Base-by-base conservation (phyloP, 208 protist genomes). In the Wallacemonas sp. region DNA sequence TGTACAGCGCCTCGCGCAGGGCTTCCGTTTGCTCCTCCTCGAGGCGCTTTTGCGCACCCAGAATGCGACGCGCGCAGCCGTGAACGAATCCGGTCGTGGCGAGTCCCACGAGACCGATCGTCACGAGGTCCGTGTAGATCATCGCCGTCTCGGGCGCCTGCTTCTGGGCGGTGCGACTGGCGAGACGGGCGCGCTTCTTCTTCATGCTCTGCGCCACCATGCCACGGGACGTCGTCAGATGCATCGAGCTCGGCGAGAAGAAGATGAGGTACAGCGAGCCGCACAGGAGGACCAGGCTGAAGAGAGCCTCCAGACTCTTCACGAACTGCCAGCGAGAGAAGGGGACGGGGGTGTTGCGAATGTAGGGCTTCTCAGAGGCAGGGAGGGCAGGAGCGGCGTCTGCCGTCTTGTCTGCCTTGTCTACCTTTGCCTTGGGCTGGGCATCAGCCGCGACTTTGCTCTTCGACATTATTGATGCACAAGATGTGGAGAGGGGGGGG, bases 71-170 rank as follows among this genome's bases (percentile, higher is more conserved):
- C 12, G 65, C 60, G 61, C 78, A 74, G 6, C 76, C 75, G 38
- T 57, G 67, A 1, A 88, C 58, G 30, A 81, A 71, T 29, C 55
- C 52, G 43, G 74, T 80, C n/a, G 48, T 38, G 29, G 73, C 46
- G 44, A 91, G 36, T 4, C 58, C 47, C 57, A 79, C 61, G 23
- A 88, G 19, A 1, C 82, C 32, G 5, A 79, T 62, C 0, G 84
- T 34, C 21, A 83, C 56, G 44, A 87, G 66, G 58, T 91, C 85
- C 16, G 78, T 39, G 70, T 80, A 88, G n/a, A 91, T 34, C 48
- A 71, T 47, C 48, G 44, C 44, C n/a, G 62, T 3, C 21, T 49
- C 21, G 41, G 29, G 6, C 27, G 62, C 39, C 46, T 63, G 29
- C 44, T 64, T 39, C 72, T 57, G 43, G 9, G 66, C 61, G 26